Base-by-base conservation (phyloP, 495 filamentous ascomycete genomes). In the Trichoderma virens region DNA sequence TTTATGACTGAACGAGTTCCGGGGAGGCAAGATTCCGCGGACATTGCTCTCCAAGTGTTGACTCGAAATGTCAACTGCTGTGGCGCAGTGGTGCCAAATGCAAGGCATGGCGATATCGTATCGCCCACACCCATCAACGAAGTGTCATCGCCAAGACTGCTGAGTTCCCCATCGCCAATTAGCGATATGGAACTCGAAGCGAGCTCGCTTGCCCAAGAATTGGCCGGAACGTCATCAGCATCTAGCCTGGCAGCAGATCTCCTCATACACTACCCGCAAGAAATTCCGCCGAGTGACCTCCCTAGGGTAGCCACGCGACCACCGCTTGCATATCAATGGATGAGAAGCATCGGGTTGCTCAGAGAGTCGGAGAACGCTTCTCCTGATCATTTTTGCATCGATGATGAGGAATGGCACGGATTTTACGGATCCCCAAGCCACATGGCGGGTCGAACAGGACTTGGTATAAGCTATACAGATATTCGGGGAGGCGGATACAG, bases 391-490 rank as follows among this genome's bases (percentile, higher is more conserved):
- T 56, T 14, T 30, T 5, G 51, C 3, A 13, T 56, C 20, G 45
- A 20, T 56, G 51, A 56, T 11, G 51, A 56, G 51, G 51, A 30
- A 56, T 56, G 25, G 23, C 51, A 56, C 4, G 51, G 51, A 56
- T 56, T 56, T 16, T 56, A 56, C 25, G 51, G 51, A 16, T 27
- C 51, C 11, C 28, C 23, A 11, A 25, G 16, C 23, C 25, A 30
- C 30, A 30, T 56, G 51, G 51, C 51, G 13, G 51, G 51, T 20
- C 51, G 27, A 30, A 56, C 51, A 14, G 27, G 51, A 18, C 25
- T 27, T 30, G 27, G 51, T 28, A 56, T 56, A 16, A 18, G 9
- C 51, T 30, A 27, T 27, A 16, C 51, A 7, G 20, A 23, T 5
- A 27, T 16, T 5, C 7, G n/a, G 20, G 23, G 45, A 27, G 45